A percentile compares a stretch with the other conserved stretches of the same genome.
phyloP scores from a whole-genome alignment of 345 rosid genomes.

The Camelina neglecta region DNA sequence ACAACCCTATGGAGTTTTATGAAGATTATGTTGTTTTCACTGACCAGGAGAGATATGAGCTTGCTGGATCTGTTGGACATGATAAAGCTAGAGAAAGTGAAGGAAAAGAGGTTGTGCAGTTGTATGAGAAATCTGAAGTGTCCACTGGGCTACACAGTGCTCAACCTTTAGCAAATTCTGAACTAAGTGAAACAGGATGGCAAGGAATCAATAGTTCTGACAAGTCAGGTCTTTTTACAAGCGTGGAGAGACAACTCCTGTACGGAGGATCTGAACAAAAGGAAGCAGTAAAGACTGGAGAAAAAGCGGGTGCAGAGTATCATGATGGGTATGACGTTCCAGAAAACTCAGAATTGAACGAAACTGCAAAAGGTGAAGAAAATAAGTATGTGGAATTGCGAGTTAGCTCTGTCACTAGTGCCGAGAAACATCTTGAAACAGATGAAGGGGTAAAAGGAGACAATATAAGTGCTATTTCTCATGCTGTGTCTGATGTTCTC shows the following conservation, averaged over 20 bases:
- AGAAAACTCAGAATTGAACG: constrained; percentile 9
- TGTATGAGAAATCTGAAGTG: not conserved
- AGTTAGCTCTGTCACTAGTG: constrained; percentile 1
- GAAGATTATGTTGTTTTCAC: not conserved
- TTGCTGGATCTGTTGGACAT: not conserved
- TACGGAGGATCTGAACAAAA: constrained; percentile 2
- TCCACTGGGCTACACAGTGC: too few relatives aligned
- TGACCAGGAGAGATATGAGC: not conserved
- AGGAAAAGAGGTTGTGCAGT: not conserved
- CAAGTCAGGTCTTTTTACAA: not conserved
- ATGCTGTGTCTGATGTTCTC: constrained; percentile 6
- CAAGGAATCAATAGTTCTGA: not conserved
- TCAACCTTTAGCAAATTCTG: too few relatives aligned
- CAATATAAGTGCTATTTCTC: not conserved
- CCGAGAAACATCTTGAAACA: constrained; percentile 13
- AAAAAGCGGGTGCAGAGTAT: constrained; percentile 6
- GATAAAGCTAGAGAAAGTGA: not conserved
- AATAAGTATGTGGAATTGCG: not conserved
- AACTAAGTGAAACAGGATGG: too few relatives aligned
- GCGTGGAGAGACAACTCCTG: constrained; percentile 1
- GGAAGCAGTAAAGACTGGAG: constrained; percentile 1
- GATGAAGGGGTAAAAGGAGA: constrained; percentile 8
- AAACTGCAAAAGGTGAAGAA: constrained; percentile 23
- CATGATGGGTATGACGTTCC: too few relatives aligned
- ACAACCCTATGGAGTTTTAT: not conserved